Conservation (phyloP, 2,329 filamentous ascomycete species). For the Penicillium digitatum region DNA sequence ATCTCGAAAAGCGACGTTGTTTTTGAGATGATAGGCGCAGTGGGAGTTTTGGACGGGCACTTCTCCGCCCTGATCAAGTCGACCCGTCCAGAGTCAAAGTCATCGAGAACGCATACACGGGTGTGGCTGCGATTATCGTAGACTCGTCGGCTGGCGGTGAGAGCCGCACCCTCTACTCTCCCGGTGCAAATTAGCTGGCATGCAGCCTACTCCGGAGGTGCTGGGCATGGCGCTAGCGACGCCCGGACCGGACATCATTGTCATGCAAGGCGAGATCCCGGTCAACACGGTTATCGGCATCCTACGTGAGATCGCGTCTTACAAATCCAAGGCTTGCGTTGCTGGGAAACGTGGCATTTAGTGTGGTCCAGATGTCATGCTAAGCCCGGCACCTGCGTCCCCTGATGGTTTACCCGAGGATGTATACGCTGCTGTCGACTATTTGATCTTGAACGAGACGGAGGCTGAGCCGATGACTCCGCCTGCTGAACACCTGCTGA, state of each 20-base stretch:
- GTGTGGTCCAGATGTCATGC: conserved; percentile 58
- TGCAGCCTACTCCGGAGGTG: conserved; percentile 40
- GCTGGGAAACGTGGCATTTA: conserved; percentile 35
- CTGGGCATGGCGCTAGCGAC: conserved; percentile 33
- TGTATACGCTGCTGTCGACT: conserved; percentile 65
- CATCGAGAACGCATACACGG: conserved; percentile 53
- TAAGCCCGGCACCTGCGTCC: conserved; percentile 86
- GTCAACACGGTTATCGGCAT: conserved; percentile 61
- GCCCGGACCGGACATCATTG: conserved; percentile 58
- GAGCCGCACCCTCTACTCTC: conserved; percentile 71
- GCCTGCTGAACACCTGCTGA: conserved; percentile 35
- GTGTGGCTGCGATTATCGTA: conserved; percentile 71
- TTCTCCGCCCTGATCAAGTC: conserved; percentile 63
- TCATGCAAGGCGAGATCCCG: conserved; percentile 77
- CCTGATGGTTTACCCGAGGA: conserved; percentile 64
- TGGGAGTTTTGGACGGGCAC: conserved; percentile 58
- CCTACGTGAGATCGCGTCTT: conserved; percentile 40
- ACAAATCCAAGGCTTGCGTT: conserved; percentile 45
- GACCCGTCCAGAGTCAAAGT: conserved; percentile 54
- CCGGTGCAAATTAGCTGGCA: conserved; percentile 63
- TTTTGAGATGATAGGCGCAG: conserved; percentile 70
- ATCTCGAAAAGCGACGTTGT: conserved; percentile 31
- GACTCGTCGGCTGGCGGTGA: conserved; percentile 65
- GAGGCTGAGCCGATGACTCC: conserved; percentile 73
- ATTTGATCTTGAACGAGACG: conserved; percentile 86